These are phyloP conservation scores for Trametopsis cervina DNA, from an alignment of 768 basidiomycete species.

Conservation along the genomic window DNA sequence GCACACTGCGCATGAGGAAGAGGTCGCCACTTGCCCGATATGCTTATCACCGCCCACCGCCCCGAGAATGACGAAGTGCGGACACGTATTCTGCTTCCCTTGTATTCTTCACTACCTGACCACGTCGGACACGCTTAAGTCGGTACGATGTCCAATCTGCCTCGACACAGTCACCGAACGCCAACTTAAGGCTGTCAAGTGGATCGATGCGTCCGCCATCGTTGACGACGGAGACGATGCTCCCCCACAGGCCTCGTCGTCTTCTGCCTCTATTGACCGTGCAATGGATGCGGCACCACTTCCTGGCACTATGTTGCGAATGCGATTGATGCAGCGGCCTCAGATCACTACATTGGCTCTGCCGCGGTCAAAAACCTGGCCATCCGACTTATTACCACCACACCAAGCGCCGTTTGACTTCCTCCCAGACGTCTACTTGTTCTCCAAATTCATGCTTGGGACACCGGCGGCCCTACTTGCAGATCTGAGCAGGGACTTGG, in stretches of 20 bases:
- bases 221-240: constrained; percentile 29
- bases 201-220: constrained; percentile 54
- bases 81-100: constrained; percentile 95
- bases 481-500: constrained; percentile 67
- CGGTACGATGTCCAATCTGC: constrained; percentile 94
- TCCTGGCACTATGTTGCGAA: constrained; percentile 56
- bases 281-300: constrained; percentile 35
- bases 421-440: constrained; percentile 82
- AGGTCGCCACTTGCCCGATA: constrained; percentile 82
- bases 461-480: constrained; percentile 77
- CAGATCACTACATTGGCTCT: constrained; percentile 93
- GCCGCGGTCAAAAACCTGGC: constrained; percentile 89
- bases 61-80: constrained; percentile 94
- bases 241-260: constrained; percentile 36
- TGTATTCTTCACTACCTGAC: constrained; percentile 90
- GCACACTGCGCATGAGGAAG: constrained; percentile 41
- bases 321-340: constrained; percentile 90
- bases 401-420: constrained; percentile 96
- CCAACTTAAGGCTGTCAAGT: constrained; percentile 90
- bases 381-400: constrained; percentile 84
- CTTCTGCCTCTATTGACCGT: constrained; percentile 35
- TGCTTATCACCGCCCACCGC: constrained; percentile 88
- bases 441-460: constrained; percentile 94
- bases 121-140: constrained; percentile 74
- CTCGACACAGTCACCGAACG: constrained; percentile 87